Base-by-base conservation (phyloP, 2,329 filamentous ascomycete species). In the Aspergillus novofumigatus region DNA sequence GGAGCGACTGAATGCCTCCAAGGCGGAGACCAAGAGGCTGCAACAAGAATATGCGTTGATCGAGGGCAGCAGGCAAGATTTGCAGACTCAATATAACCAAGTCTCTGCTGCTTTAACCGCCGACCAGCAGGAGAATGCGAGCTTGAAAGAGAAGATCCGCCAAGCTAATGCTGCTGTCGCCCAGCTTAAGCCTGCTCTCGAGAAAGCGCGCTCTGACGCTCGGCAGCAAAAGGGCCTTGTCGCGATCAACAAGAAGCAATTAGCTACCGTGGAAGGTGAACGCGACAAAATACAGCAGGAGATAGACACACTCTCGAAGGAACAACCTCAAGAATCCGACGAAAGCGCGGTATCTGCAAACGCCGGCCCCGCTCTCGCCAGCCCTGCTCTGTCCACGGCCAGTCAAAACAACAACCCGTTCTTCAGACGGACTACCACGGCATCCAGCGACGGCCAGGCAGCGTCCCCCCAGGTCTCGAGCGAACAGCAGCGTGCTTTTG, bases 211-310 rank as follows among this genome's bases (percentile, higher is more conserved):
- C 72, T 91, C 89, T 11, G 92, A 97, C 66, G 92, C 92, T 26
- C 87, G 94, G 45, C 94, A 97, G 73, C 92, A 97, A 70, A 97
- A 96, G 78, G 94, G 94, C 20, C 81, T 97, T 63, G 93, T 96
- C 29, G 92, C 94, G 47, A 99, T 99, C 77, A 97, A 97, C 78
- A 97, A 95, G 81, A 99, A 99, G 78, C 94, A 99, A 76, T 80
- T 97, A 59, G 85, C 88, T 38, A 97, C 92, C 0, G 91, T 89
- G 56, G 94, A 99, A 74, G 85, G 84, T 50, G 93, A 97, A 72
- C 85, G 90, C 32, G 93, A 97, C 59, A 93, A 91, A 78, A 80
- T 96, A 42, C 92, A 92, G 77, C 78, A 80, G 1, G 93, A 97
- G 72, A 87, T 88, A 48, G 87, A 87, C 48, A 57, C 86, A 85